These are phyloP conservation scores for Dalechampia spathulata DNA, from an alignment of 441 rosid species.

Conservation along the genomic window DNA sequence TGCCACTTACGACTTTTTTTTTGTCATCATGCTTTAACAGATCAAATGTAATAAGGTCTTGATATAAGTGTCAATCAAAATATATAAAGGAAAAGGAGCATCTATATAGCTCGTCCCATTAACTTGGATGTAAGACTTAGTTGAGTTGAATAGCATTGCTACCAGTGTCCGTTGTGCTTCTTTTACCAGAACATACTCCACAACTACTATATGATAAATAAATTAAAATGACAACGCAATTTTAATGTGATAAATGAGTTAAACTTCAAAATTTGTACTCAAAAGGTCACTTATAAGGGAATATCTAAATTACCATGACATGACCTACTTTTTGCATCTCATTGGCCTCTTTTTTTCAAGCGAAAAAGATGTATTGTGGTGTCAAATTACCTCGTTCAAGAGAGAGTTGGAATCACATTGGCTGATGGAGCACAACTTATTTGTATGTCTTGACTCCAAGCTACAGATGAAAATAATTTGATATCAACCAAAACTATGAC, in stretches of 20 bases:
- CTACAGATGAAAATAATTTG: conserved; percentile 38
- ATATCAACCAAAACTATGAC: conserved; percentile 16
- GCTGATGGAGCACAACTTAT: conserved; percentile 91
- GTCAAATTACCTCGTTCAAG: conserved; percentile 63
- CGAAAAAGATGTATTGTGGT: not conserved
- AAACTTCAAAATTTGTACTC: not conserved
- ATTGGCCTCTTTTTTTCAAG: not conserved
- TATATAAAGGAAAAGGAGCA: too few relatives aligned
- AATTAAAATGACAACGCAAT: not conserved
- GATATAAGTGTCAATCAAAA: too few relatives aligned
- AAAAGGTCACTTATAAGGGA: not conserved
- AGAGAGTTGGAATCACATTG: conserved; percentile 84
- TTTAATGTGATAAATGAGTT: not conserved
- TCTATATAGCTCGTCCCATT: too few relatives aligned
- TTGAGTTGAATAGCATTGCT: not conserved
- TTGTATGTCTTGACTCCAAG: conserved; percentile 81
- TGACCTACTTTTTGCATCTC: not conserved
- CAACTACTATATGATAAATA: not conserved
- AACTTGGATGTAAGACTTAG: too few relatives aligned
- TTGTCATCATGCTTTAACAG: too few relatives aligned
- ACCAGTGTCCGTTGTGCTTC: not conserved
- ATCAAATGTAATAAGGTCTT: too few relatives aligned
- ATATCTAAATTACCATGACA: not conserved
- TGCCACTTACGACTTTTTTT: too few relatives aligned
- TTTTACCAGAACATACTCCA: not conserved